Evolutionary conservation across 805 yeast species (phyloP).

Genomic region (Isabelozyma heimii): DNA sequence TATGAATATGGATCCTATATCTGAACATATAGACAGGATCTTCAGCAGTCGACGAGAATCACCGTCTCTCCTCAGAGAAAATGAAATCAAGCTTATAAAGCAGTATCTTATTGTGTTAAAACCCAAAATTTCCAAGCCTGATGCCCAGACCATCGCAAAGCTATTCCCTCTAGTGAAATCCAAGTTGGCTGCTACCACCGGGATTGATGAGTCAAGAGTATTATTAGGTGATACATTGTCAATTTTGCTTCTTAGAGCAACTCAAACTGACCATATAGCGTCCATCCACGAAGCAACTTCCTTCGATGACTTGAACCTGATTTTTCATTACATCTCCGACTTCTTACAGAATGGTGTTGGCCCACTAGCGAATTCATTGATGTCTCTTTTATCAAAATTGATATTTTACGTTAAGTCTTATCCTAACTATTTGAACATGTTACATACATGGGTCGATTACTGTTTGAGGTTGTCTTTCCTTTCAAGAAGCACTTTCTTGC

Average conservation of each 20-base stretch:
- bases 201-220: slow-evolving; percentile 33
- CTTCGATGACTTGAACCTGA: slow-evolving; percentile 17
- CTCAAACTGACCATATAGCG: slow-evolving; percentile 26
- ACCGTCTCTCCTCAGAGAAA: not conserved
- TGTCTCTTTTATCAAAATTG: slow-evolving; percentile 56
- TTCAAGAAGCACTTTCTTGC: slow-evolving; percentile 59
- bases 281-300: slow-evolving; percentile 10
- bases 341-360: slow-evolving; percentile 72
- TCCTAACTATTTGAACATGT: slow-evolving; percentile 9
- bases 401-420: slow-evolving; percentile 30
- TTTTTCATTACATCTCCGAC: slow-evolving; percentile 58
- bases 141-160: not conserved
- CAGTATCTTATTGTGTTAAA: not conserved
- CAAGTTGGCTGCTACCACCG: not conserved
- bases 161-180: not conserved
- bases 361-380: slow-evolving; percentile 67
- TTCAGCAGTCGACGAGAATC: not conserved
- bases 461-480: slow-evolving; percentile 42
- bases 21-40: not conserved
- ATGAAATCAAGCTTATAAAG: not conserved
- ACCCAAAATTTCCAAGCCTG: not conserved
- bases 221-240: slow-evolving; percentile 58
- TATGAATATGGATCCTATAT: not conserved
- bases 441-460: slow-evolving; percentile 45
- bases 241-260: slow-evolving; percentile 60